Conservation (phyloP, 1,139 yeast species). For the Protomyces arabidopsidicola region DNA sequence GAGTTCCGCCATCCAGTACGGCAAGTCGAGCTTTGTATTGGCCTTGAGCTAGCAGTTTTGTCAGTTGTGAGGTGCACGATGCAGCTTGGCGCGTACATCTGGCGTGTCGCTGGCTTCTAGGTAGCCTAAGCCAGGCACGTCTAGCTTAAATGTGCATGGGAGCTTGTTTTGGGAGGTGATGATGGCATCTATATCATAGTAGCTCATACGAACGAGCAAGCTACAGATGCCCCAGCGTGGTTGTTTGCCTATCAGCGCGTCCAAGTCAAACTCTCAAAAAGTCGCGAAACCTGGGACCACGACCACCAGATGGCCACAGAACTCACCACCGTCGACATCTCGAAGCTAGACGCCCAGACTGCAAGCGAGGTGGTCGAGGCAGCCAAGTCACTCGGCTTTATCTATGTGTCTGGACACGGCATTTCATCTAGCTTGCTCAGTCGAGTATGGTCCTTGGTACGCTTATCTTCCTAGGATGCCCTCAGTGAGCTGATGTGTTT, state of each 20-base stretch:
- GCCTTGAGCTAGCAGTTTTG: constrained; percentile 45
- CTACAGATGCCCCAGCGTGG: too few relatives aligned
- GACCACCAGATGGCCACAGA: not conserved
- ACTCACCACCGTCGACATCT: constrained; percentile 47
- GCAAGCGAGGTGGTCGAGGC: constrained; percentile 57
- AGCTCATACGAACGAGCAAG: not conserved
- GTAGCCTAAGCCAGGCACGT: constrained; percentile 31
- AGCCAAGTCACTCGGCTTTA: constrained; percentile 64
- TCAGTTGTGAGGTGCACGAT: not conserved
- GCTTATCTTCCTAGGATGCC: not conserved
- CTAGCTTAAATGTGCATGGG: constrained; percentile 30
- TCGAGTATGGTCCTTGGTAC: constrained; percentile 39
- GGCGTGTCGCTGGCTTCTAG: constrained; percentile 23
- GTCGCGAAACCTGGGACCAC: not conserved
- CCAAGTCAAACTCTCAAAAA: too few relatives aligned
- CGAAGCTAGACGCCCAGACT: constrained; percentile 45
- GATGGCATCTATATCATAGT: constrained; percentile 28
- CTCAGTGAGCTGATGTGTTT: not conserved
- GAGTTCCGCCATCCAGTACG: constrained; percentile 83
- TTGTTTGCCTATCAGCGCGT: too few relatives aligned
- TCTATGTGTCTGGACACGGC: constrained; percentile 67
- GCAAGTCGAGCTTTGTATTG: constrained; percentile 70
- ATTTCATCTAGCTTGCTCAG: constrained; percentile 56
- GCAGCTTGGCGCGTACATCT: not conserved
- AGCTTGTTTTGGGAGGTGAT: constrained; percentile 28